Percentiles rank a stretch among this genome's conserved stretches.
phyloP scores from a whole-genome alignment of 345 rosid genomes.

The Populus alba region DNA sequence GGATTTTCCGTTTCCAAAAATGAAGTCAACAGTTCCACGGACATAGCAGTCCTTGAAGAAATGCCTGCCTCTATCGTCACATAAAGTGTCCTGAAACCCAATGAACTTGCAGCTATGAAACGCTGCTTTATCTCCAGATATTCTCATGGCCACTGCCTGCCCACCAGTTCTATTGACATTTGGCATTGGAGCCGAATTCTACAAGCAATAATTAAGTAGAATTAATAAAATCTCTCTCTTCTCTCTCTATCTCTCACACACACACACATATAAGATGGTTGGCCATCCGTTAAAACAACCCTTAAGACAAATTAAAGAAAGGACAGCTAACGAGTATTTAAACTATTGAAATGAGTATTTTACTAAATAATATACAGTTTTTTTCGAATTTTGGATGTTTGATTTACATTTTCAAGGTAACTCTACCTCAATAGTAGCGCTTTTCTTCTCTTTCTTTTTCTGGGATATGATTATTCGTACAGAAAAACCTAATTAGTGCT shows the following conservation, averaged over 20 bases:
- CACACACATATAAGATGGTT: too few relatives aligned
- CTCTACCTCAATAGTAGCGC: not conserved
- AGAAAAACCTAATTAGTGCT: not conserved
- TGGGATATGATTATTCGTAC: not conserved
- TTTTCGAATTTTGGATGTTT: too few relatives aligned
- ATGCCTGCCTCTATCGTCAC: constrained; percentile 49
- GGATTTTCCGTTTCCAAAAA: constrained; percentile 50
- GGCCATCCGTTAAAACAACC: too few relatives aligned
- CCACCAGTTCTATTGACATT: constrained; percentile 29
- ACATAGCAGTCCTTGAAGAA: constrained; percentile 43
- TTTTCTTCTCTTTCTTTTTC: not conserved
- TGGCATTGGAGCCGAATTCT: constrained; percentile 54
- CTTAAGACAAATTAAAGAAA: too few relatives aligned
- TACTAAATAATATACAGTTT: too few relatives aligned
- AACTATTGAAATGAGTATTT: too few relatives aligned
- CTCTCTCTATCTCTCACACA: rapidly evolving
- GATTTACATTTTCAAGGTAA: too few relatives aligned
- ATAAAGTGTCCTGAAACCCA: constrained; percentile 53
- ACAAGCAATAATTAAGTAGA: not conserved
- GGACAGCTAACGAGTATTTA: too few relatives aligned
- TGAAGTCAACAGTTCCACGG: constrained; percentile 49
- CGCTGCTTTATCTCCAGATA: constrained; percentile 45
- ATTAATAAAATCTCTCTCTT: too few relatives aligned
- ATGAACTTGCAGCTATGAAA: constrained; percentile 38
- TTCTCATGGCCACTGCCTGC: constrained; percentile 53